phyloP scores from a whole-genome alignment of 257 asterid genomes.

The Echium plantagineum region DNA sequence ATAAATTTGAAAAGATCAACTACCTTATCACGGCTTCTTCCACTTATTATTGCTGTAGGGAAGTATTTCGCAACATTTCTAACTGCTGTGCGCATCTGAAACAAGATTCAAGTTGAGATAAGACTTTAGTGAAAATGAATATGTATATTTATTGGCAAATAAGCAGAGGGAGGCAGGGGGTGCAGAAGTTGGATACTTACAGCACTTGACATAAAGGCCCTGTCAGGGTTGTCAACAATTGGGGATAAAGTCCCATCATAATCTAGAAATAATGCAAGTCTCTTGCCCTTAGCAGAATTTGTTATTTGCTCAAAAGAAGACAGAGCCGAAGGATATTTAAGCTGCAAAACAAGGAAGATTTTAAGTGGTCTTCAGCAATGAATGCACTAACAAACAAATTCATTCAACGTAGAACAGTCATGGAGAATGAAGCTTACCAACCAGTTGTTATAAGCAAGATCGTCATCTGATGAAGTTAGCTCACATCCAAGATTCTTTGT shows the following conservation, averaged over 20 bases:
- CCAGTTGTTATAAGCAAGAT: conserved; percentile 55
- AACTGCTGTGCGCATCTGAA: conserved; percentile 85
- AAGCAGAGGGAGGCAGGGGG: not conserved
- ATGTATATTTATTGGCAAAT: not conserved
- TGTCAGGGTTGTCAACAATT: conserved; percentile 89
- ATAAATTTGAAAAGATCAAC: not conserved
- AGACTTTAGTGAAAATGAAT: conserved; percentile 4
- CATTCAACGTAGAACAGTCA: not conserved
- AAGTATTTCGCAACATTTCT: conserved; percentile 60
- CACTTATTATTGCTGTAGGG: conserved; percentile 92
- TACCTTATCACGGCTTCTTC: conserved; percentile 89
- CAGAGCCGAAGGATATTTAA: conserved; percentile 88
- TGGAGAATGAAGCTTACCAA: conserved; percentile 32
- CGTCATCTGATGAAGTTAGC: conserved; percentile 31
- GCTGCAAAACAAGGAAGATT: conserved; percentile 32
- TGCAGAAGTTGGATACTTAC: conserved; percentile 33
- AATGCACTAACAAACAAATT: not conserved
- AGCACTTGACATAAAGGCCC: conserved; percentile 72
- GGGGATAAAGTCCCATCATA: conserved; percentile 95
- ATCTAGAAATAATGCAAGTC: conserved; percentile 76
- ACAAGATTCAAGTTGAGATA: conserved; percentile 10
- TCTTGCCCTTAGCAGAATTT: conserved; percentile 58
- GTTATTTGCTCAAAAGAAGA: conserved; percentile 69
- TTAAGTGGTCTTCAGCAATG: not conserved
- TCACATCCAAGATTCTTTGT: conserved; percentile 22